Evolutionary conservation across 1,284 basidiomycete species (phyloP).

Genomic region (Apiotrichum gamsii): DNA sequence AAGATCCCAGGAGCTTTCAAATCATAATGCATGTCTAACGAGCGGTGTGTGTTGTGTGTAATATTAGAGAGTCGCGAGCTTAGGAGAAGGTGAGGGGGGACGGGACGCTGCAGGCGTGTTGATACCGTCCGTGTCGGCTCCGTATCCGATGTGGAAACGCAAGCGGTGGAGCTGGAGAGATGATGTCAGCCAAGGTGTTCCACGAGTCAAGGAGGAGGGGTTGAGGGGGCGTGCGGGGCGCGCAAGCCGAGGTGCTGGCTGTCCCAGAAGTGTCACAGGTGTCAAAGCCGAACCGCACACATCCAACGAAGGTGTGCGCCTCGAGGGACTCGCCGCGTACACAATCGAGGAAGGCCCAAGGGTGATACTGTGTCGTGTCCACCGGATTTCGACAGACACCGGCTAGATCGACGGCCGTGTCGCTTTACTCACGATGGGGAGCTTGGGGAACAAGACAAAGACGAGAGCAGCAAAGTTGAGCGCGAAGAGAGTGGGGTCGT

Average conservation of each 20-base stretch:
- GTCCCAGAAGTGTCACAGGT: background rate
- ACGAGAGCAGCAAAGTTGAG: constrained; percentile 83
- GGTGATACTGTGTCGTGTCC: no score
- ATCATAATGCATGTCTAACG: constrained; percentile 6
- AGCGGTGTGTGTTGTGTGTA: background rate
- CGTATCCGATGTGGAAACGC: constrained; percentile 44
- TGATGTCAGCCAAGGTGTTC: no score
- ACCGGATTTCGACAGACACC: no score
- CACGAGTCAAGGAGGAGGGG: no score
- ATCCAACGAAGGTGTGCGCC: no score
- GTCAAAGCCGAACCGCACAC: no score
- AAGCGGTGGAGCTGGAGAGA: constrained; percentile 44
- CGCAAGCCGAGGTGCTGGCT: background rate
- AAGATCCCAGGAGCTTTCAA: no score
- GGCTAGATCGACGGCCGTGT: background rate
- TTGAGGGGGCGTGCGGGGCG: background rate
- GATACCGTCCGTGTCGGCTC: constrained; percentile 15
- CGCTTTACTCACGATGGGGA: constrained; percentile 57
- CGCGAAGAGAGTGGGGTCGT: constrained; percentile 85
- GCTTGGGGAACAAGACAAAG: constrained; percentile 81
- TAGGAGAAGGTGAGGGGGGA: constrained; percentile 31
- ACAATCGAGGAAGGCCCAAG: no score
- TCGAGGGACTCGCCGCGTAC: no score
- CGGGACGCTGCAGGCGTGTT: constrained; percentile 38
- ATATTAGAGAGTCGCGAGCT: background rate